Evolutionary conservation across 2,329 filamentous ascomycete genomes (phyloP).

Genomic region (Stagonosporopsis vannaccii): DNA sequence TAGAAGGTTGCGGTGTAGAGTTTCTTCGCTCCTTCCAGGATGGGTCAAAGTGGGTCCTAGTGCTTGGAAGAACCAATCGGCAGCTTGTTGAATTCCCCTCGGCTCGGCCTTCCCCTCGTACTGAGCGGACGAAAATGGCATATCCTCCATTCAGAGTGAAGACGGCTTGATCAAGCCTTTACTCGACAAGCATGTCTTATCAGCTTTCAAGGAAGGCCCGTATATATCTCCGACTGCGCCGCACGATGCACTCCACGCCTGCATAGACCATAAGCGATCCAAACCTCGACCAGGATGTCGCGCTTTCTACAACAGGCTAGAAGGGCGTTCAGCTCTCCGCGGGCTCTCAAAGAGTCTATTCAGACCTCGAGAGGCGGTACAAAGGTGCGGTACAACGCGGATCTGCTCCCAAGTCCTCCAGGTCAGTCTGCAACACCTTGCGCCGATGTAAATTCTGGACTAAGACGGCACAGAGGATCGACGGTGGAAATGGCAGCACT

Average conservation of each 20-base stretch:
- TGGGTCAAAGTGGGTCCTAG: not conserved
- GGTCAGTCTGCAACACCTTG: not conserved
- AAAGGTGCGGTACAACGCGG: conserved; percentile 24
- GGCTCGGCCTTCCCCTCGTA: not conserved
- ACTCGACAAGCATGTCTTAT: not conserved
- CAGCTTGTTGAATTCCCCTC: not conserved
- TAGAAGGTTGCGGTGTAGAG: not conserved
- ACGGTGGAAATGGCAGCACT: conserved; percentile 31
- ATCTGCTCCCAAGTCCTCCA: conserved; percentile 30
- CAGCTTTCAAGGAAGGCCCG: not conserved
- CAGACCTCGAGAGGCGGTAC: conserved; percentile 15
- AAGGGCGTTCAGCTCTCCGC: conserved; percentile 31
- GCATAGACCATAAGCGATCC: not conserved
- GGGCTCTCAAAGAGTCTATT: conserved; percentile 30
- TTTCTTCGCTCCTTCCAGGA: not conserved
- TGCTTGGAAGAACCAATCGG: not conserved
- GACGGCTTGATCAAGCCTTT: not conserved
- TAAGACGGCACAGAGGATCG: conserved; percentile 18
- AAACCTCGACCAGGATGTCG: not conserved
- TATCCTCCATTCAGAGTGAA: not conserved
- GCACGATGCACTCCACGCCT: not conserved
- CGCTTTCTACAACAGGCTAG: not conserved
- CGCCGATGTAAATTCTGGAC: not conserved
- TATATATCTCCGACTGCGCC: not conserved
- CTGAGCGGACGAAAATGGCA: not conserved